phyloP scores from a whole-genome alignment of 306 rosid species.

The Fagus sylvatica region DNA sequence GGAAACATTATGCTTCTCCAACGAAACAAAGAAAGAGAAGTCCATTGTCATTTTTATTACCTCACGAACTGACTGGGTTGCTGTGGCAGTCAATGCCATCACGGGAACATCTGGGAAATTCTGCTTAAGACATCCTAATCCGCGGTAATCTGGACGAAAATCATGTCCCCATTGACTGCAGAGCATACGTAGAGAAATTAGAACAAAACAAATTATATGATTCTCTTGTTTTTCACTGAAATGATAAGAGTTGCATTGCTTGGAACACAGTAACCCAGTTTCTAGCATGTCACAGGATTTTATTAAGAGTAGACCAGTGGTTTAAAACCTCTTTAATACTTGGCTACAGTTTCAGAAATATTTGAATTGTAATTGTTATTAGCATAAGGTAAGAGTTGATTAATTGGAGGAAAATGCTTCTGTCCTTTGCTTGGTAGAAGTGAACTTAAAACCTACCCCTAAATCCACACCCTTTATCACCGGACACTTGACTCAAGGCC shows the following conservation, averaged over 20 bases:
- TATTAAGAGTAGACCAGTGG: not conserved
- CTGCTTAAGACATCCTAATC: slow-evolving; percentile 81
- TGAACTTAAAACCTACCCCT: not conserved
- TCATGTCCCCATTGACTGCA: slow-evolving; percentile 99
- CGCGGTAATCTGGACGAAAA: slow-evolving; percentile 96
- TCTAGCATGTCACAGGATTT: not conserved
- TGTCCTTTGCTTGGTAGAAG: not conserved
- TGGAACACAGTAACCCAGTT: not conserved
- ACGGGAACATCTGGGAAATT: slow-evolving; percentile 76
- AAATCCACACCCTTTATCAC: not conserved
- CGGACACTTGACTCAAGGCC: slow-evolving; percentile 2
- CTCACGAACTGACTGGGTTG: slow-evolving; percentile 83
- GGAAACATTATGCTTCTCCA: not conserved
- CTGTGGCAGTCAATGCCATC: slow-evolving; percentile 99
- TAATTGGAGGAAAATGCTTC: not conserved
- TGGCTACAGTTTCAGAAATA: not conserved
- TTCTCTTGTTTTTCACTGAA: slow-evolving; percentile 20
- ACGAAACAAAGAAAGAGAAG: slow-evolving; percentile 8
- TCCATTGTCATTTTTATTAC: slow-evolving; percentile 36
- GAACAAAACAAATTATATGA: slow-evolving; percentile 4
- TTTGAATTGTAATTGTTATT: not conserved
- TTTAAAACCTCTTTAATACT: not conserved
- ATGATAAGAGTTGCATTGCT: slow-evolving; percentile 22
- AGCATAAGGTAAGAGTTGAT: not conserved
- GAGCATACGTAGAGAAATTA: slow-evolving; percentile 22